These are phyloP conservation scores for Sonneratia caseolaris DNA, from an alignment of 345 rosid species.

Conservation along the genomic window DNA sequence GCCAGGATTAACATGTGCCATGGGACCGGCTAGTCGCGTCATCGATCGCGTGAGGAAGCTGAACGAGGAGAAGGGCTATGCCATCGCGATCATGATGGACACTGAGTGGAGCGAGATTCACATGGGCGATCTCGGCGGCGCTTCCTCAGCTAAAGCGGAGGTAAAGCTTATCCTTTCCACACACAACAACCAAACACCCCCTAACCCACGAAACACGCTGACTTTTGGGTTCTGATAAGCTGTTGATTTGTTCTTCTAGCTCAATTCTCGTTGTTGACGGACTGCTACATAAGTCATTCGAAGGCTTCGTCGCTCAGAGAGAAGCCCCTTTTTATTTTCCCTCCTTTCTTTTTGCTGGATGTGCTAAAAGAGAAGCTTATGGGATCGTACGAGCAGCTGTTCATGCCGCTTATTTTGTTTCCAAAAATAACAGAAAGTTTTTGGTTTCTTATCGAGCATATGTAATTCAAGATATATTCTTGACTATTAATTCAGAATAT, in stretches of 20 bases:
- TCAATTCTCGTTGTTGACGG: not conserved
- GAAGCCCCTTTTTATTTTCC: too few species aligned
- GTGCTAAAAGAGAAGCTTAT: not conserved
- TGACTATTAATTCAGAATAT: too few species aligned
- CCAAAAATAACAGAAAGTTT: not conserved
- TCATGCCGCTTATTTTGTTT: not conserved
- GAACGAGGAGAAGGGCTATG: conserved; percentile 92
- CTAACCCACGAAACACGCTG: not conserved
- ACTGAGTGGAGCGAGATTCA: conserved; percentile 99
- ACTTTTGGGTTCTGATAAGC: not conserved
- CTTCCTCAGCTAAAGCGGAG: conserved; percentile 82
- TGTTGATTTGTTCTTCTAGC: not conserved
- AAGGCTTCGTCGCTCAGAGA: not conserved
- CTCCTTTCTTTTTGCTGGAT: too few species aligned
- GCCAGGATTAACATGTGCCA: conserved; percentile 97
- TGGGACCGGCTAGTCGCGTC: conserved; percentile 65
- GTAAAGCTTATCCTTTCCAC: conserved; percentile 18
- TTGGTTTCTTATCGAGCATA: not conserved
- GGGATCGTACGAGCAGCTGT: not conserved
- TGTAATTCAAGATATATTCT: too few species aligned
- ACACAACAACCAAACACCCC: too few species aligned
- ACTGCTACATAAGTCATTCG: not conserved
- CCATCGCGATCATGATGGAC: conserved; percentile 99
- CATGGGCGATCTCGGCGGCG: conserved; percentile 94
- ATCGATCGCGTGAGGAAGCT: conserved; percentile 70